Percentiles rank a stretch among this genome's conserved stretches.
These are phyloP conservation scores for Pochonia chlamydosporia DNA, from an alignment of 2,329 filamentous ascomycete species.

Conservation along the genomic window DNA sequence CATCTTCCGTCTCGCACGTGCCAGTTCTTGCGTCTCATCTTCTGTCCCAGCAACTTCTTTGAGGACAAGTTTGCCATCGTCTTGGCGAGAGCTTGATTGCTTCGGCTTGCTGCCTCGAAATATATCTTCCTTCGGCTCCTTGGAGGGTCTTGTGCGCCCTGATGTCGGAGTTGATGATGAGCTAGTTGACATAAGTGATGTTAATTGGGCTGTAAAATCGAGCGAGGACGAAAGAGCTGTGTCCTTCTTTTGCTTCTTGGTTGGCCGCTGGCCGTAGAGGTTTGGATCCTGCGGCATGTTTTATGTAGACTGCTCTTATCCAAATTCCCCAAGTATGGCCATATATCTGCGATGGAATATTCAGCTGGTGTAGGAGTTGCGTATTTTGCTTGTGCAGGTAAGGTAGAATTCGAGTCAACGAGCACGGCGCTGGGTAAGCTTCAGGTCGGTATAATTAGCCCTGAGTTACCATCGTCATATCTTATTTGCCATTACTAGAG, in stretches of 20 bases:
- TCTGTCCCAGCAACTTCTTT: constrained; percentile 50
- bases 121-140: constrained; percentile 42
- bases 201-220: constrained; percentile 83
- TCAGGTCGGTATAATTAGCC: neutral
- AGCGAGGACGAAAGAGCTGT: constrained; percentile 67
- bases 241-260: constrained; percentile 64
- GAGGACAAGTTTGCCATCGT: constrained; percentile 44
- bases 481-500: neutral
- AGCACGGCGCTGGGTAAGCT: neutral
- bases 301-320: too few species aligned
- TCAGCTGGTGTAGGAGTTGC: too few species aligned
- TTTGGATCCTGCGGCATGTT: constrained; percentile 59
- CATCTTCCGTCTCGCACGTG: constrained; percentile 72
- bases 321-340: neutral
- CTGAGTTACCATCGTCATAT: neutral
- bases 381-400: neutral
- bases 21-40: constrained; percentile 62
- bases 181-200: constrained; percentile 64
- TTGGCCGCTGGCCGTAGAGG: constrained; percentile 70
- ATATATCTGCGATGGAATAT: neutral
- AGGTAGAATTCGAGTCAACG: neutral
- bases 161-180: constrained; percentile 35
- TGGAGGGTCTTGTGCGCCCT: constrained; percentile 40
- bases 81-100: constrained; percentile 32
- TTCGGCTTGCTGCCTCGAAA: constrained; percentile 25